phyloP scores from a whole-genome alignment of 129 eudicot genomes.

The Silybum marianum region DNA sequence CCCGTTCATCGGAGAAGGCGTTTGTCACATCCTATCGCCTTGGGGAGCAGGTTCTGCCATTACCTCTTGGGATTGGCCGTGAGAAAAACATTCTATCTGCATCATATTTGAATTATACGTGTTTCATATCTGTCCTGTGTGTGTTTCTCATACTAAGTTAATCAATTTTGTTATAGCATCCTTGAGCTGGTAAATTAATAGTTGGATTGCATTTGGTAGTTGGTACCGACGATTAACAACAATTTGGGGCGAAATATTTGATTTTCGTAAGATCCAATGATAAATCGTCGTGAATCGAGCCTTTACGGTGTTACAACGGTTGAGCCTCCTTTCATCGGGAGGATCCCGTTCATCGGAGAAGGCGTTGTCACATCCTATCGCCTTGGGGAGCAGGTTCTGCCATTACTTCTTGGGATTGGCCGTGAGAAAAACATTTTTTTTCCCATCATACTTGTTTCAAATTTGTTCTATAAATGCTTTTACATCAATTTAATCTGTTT shows the following conservation, averaged over 20 bases:
- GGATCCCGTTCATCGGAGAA: not conserved
- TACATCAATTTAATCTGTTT: too few species aligned
- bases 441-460: not conserved
- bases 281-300: not conserved
- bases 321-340: not conserved
- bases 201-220: too few species aligned
- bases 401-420: not conserved
- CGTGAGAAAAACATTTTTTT: not conserved
- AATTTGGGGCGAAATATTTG: not conserved
- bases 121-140: too few species aligned
- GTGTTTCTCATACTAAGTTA: too few species aligned
- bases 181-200: too few species aligned
- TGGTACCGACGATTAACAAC: not conserved
- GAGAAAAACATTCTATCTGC: not conserved
- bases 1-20: not conserved
- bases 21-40: not conserved
- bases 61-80: not conserved
- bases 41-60: slow-evolving; percentile 23
- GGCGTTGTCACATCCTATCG: slow-evolving; percentile 2
- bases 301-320: not conserved
- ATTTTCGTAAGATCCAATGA: not conserved
- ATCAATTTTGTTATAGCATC: too few species aligned
- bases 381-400: slow-evolving; percentile 20
- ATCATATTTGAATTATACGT: too few species aligned
- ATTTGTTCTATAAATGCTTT: not conserved